Evolutionary conservation across 2,329 filamentous ascomycete species (phyloP).

Genomic region (Aspergillus novoparasiticus): DNA sequence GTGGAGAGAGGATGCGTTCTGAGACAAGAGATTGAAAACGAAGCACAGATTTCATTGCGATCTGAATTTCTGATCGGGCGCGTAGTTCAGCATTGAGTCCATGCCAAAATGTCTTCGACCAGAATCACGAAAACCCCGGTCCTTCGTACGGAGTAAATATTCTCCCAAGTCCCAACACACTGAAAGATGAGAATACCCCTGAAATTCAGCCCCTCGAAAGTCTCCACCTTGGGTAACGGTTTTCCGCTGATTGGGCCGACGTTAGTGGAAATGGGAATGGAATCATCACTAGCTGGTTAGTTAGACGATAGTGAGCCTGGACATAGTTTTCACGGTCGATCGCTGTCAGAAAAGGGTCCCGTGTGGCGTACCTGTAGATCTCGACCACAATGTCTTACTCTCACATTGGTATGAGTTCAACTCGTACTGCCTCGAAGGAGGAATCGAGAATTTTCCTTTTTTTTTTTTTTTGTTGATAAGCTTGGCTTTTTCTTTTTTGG

Average conservation of each 20-base stretch:
- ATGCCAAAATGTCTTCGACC: background rate
- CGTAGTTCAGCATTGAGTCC: background rate
- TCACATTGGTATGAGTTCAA: background rate
- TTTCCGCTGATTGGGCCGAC: conserved; percentile 11
- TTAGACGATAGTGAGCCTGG: conserved; percentile 10
- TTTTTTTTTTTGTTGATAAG: background rate
- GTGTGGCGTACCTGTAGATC: background rate
- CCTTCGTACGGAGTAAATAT: background rate
- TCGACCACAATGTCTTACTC: background rate
- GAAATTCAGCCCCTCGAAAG: conserved; percentile 16
- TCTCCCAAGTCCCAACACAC: background rate
- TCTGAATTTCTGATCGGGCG: background rate
- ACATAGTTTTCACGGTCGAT: background rate
- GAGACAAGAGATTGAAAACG: background rate
- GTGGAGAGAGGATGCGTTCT: conserved; percentile 6
- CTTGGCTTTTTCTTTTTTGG: background rate
- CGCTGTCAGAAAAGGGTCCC: background rate
- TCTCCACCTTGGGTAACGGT: conserved; percentile 22
- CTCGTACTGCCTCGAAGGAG: background rate
- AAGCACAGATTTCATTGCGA: background rate
- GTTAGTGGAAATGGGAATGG: background rate
- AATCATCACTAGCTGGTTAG: conserved; percentile 1
- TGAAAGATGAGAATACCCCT: conserved; percentile 13
- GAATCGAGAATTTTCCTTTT: background rate
- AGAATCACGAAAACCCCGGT: background rate